Evolutionary conservation across 2,329 filamentous ascomycete species (phyloP).

Genomic region (Fusarium nygamai): DNA sequence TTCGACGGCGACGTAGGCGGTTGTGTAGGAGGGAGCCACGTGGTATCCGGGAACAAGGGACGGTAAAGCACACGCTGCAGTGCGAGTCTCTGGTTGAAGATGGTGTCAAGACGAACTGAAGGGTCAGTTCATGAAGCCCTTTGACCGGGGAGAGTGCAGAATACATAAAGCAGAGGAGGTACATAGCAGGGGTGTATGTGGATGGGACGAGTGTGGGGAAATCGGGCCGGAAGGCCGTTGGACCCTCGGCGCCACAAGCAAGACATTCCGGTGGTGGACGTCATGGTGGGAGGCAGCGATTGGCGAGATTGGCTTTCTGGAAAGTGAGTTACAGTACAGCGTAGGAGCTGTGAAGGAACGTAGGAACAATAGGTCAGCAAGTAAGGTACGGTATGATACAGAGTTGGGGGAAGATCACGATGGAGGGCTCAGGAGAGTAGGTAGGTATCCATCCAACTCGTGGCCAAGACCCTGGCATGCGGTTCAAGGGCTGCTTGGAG

Average conservation of each 20-base stretch:
- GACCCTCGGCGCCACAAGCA: slow-evolving; percentile 39
- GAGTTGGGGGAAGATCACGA: not conserved
- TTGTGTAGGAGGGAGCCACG: slow-evolving; percentile 14
- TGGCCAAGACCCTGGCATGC: not conserved
- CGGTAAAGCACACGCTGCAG: slow-evolving; percentile 6
- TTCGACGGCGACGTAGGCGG: slow-evolving; percentile 1
- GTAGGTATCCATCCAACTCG: not conserved
- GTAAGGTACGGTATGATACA: not conserved
- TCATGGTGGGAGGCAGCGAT: slow-evolving; percentile 16
- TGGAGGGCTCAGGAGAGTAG: not conserved
- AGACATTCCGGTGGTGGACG: slow-evolving; percentile 37
- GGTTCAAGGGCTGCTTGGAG: not conserved
- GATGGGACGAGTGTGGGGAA: slow-evolving; percentile 41
- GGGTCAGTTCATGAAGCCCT: slow-evolving; percentile 14
- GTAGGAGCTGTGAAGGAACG: not conserved
- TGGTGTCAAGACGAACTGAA: slow-evolving; percentile 14
- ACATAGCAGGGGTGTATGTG: slow-evolving; percentile 9
- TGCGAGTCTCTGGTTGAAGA: not conserved
- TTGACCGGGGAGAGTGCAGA: slow-evolving; percentile 11
- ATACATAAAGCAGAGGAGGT: not conserved
- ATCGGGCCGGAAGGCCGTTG: slow-evolving; percentile 41
- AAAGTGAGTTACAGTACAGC: not conserved
- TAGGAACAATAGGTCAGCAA: slow-evolving; percentile 1
- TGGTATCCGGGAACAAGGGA: slow-evolving; percentile 36
- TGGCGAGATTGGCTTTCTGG: slow-evolving; percentile 11